Conservation (phyloP, 352 stramenopile genomes). For the Phytophthora litchii region DNA sequence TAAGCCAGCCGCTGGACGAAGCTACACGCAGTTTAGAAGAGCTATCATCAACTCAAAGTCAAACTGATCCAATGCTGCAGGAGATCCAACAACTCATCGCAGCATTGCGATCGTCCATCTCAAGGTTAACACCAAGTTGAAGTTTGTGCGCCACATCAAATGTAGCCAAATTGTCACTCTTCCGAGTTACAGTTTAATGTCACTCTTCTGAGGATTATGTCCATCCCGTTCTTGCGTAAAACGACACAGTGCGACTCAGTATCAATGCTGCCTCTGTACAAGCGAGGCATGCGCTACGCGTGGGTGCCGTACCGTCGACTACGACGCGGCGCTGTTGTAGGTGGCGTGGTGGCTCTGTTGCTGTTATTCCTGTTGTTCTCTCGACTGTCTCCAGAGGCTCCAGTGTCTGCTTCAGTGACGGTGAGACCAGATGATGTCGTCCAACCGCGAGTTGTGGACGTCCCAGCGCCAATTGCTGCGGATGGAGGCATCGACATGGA, state of each 20-base stretch:
- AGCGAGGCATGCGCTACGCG: slow-evolving; percentile 66
- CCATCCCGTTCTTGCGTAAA: slow-evolving; percentile 18
- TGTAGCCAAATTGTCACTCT: background rate
- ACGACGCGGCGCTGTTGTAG: slow-evolving; percentile 54
- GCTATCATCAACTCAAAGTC: background rate
- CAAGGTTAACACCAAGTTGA: background rate
- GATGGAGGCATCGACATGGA: slow-evolving; percentile 23
- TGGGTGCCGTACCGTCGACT: slow-evolving; percentile 65
- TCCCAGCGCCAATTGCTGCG: slow-evolving; percentile 4
- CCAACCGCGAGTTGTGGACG: slow-evolving; percentile 4
- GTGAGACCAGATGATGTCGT: slow-evolving; percentile 18
- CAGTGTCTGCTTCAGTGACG: slow-evolving; percentile 5
- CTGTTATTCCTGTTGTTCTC: slow-evolving; percentile 70
- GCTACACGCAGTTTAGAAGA: background rate
- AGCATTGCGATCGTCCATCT: slow-evolving; percentile 34
- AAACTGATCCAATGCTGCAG: slow-evolving; percentile 37
- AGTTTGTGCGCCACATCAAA: background rate
- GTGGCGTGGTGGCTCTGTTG: slow-evolving; percentile 42
- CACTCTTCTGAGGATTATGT: background rate
- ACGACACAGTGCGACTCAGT: slow-evolving; percentile 3
- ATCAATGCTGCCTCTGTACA: slow-evolving; percentile 63
- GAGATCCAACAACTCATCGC: slow-evolving; percentile 50
- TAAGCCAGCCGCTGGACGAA: background rate
- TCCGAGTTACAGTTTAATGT: background rate
- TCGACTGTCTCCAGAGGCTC: slow-evolving; percentile 10